Evolutionary conservation across 2,329 filamentous ascomycete species (phyloP), one percentile per base, ranked within the genome.

Genomic region (Fusarium nodosum): DNA sequence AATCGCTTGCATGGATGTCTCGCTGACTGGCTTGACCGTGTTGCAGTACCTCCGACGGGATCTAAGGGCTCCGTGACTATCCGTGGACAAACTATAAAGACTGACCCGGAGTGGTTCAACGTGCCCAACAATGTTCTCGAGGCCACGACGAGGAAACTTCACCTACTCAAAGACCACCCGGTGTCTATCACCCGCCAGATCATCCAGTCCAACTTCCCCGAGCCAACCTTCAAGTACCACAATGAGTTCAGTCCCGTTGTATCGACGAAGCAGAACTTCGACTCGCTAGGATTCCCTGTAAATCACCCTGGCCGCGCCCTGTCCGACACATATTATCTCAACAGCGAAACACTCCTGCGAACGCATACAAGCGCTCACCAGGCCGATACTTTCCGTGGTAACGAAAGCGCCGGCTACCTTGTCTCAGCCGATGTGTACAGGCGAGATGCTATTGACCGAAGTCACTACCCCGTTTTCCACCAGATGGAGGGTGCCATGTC

Each of bases 341-440:
- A 97, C 81, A 84, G 90, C 71, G 82, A 88, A 53, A 97, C 92
- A 0, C 90, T 99, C 3, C 83, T 99, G 42, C 88, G 96, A 59
- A 99, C 96, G 1, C 96, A 99, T 79, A 98, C 95, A 4, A 96
- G 93, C 72, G 96, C 96, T 0, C 96, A 99, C 78, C 93, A 99
- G 79, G 88, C 92, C 74, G 89, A 96, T 77, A 86, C 92, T 63
- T 93, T 98, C 85, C 85, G 90, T 71, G 84, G 87, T 62, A 89
- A 94, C 80, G 81, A 87, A 56, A 91, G 87, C 73, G 86, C 90
- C 38, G 96, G 95, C 5, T 99, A 94, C 78, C 91, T 97, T 34
- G 92, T 99, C 77, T 92, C 91, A 62, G 96, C 95, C 26, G 96
- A 99, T 78, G 96, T 99, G 20, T 99, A 98, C 80, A 89, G 96